Evolutionary conservation across 768 basidiomycete genomes (phyloP), one percentile per base, ranked within the genome.

Genomic region (Tylopilus sp.): DNA sequence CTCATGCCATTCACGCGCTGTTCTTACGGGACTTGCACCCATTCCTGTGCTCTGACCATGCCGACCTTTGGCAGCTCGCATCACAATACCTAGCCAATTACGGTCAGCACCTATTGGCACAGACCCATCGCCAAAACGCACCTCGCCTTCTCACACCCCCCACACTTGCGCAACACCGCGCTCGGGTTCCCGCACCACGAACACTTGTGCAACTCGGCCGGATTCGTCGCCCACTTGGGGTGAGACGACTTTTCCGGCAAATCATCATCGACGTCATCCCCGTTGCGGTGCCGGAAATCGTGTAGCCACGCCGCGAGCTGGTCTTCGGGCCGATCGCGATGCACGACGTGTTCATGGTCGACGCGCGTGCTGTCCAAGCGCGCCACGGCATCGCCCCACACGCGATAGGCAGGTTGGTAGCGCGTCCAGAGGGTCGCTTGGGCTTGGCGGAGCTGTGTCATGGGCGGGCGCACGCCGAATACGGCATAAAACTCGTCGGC

Each of bases 141-240:
- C 76, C 75, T 74, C 10, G 73, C 68, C 48, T 66, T 70, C 22
- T 58, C 68, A 47, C 78, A 79, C 2, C 74, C 71, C 5, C 66
- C 61, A 53, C 82, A 83, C 62, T 79, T 83, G 55, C 74, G 73
- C 42, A 83, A 62, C 7, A 73, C 72, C 0, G 80, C 81, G 44
- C 79, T 84, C 6, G 83, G 82, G 51, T 84, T 85, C 6, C 77
- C 73, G 53, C 85, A 86, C 48, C 77, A 81, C 22, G 82, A 81
- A 58, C 85, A 87, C 22, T 75, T 68, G 65, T 81, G 85, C 38
- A 87, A 65, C 33, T 65, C 73, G 8, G 82, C 77, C 18, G 69
- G 67, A 41, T 82, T 79, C 18, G 66, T 62, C 51, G 73, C 78
- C 57, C 81, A 70, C 57, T 71, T 75, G 12, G 78, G 73, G 45